Base-by-base conservation (phyloP, 2,329 filamentous ascomycete species). In the Scedosporium dehoogii region DNA sequence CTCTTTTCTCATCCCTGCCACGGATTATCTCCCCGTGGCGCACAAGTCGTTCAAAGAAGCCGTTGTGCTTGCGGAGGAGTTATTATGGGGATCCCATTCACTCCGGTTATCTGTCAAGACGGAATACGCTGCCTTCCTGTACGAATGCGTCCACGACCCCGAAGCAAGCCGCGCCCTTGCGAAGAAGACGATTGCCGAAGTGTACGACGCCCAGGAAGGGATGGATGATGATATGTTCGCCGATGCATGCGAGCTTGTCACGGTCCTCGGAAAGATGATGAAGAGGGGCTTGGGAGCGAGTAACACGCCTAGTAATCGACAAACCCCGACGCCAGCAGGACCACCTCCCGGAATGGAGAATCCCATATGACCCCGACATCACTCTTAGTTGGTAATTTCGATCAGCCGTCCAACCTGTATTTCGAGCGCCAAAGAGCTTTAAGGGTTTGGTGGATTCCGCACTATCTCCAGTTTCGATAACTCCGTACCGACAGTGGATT, bases 221-320 rank as follows among this genome's bases (percentile, higher is more conserved):
- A 93, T 97, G 85, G 91, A 96, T 64, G 92, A 97, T 70, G 91
- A 96, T 67, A 96, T 94, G 79, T 99, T 97, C 71, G 85, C 89
- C 66, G 94, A 97, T 73, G 91, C 92, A 0, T 92, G 91, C 63
- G 89, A 93, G 69, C 81, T 97, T 12, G 92, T 97, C 7, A 88
- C 89, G 1, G 87, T 94, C 0, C 74, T 97, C 1, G 91, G 91
- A 6, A 90, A 88, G 70, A 94, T 97, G 87, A 91, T 92, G 82
- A 92, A 89, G 75, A 84, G 91, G 59, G 88, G 88, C 1, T 72
- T 85, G 3, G 76, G 74, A 4, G 73, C 75, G 2, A 74, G 68
- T 63, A 73, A 73, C 27, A 73, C 73, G 4, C 65, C 68, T 14
- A 63, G 68, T 60, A 77, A 73, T 63, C 72, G 68, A n/a, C 67